These are phyloP conservation scores for Fusarium lyarnte DNA, from an alignment of 2,329 filamentous ascomycete genomes.

Conservation along the genomic window DNA sequence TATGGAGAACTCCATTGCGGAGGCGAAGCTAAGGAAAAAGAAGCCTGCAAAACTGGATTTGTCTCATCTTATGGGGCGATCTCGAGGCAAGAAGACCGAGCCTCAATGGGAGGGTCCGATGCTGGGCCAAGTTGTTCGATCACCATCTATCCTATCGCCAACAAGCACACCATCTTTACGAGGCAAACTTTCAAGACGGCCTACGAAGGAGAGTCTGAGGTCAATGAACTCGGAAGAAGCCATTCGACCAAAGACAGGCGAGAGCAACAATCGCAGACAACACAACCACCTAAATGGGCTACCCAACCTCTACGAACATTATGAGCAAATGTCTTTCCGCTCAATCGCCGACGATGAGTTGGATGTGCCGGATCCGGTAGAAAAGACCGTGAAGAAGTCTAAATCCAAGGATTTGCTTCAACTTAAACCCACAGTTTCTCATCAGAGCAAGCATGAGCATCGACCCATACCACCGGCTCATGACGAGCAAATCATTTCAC, in stretches of 20 bases:
- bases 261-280: conserved; percentile 38
- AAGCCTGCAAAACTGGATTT: conserved; percentile 63
- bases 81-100: conserved; percentile 45
- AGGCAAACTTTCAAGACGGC: conserved; percentile 48
- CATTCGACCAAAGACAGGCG: conserved; percentile 40
- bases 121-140: conserved; percentile 51
- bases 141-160: conserved; percentile 56
- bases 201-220: conserved; percentile 50
- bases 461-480: conserved; percentile 23
- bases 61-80: conserved; percentile 53
- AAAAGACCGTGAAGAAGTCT: conserved; percentile 16
- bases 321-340: conserved; percentile 65
- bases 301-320: conserved; percentile 65
- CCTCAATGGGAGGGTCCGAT: conserved; percentile 47
- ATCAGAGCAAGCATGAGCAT: conserved; percentile 23
- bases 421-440: conserved; percentile 9
- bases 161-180: conserved; percentile 44
- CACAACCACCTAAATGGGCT: conserved; percentile 51
- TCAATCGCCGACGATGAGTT: conserved; percentile 49
- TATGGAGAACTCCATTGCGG: conserved; percentile 49
- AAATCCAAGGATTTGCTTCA: conserved; percentile 22
- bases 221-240: conserved; percentile 37
- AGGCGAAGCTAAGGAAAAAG: conserved; percentile 46
- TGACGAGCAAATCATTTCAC: conserved; percentile 39
- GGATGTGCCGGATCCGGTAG: conserved; percentile 19